Percentiles rank a stretch among this genome's conserved stretches.
These are phyloP conservation scores for Cladosporium cucumerinum DNA, from an alignment of 2,329 filamentous ascomycete species.

Conservation along the genomic window DNA sequence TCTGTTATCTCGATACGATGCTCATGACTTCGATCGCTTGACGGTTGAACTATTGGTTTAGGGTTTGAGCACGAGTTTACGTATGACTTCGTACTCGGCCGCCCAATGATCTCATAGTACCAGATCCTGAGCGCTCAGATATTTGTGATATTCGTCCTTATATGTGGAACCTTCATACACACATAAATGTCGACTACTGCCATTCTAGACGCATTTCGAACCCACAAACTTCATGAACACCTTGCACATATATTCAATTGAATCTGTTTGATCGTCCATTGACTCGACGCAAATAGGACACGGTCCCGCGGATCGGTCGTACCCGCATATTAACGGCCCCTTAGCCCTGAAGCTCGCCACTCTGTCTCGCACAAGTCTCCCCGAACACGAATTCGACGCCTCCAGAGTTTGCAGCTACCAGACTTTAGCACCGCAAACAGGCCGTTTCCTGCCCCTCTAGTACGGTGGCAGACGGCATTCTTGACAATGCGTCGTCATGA, in stretches of 20 bases:
- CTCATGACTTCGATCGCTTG: background rate
- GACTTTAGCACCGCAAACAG: constrained; percentile 11
- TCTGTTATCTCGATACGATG: background rate
- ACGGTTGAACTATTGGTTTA: background rate
- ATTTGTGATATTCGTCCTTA: background rate
- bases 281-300: background rate
- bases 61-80: background rate
- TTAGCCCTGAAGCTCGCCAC: background rate
- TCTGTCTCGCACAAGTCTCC: background rate
- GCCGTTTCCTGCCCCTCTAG: constrained; percentile 7
- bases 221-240: background rate
- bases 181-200: background rate
- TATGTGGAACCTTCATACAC: background rate
- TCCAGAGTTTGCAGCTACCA: constrained; percentile 6
- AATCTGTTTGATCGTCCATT: background rate
- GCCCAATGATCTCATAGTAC: background rate
- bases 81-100: background rate
- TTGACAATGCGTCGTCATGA: constrained; percentile 9
- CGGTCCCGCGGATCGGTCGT: background rate
- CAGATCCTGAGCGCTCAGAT: background rate
- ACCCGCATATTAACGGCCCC: background rate
- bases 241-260: background rate
- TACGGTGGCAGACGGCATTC: background rate
- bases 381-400: background rate
- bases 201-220: background rate